These are phyloP conservation scores for Nicotiana knightiana DNA, from an alignment of 257 asterid species.

Conservation along the genomic window DNA sequence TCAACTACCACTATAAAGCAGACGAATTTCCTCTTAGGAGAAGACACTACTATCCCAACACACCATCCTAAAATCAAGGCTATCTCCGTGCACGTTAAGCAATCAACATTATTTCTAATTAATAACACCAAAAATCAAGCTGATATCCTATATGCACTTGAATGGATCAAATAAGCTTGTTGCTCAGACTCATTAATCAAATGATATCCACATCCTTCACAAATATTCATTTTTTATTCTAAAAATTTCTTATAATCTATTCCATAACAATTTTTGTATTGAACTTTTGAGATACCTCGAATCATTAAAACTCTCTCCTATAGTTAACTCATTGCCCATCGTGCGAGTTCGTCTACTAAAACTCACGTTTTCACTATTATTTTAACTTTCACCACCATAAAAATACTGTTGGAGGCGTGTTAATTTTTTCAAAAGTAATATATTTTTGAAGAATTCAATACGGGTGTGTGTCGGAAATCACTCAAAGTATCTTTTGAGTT, in stretches of 20 bases:
- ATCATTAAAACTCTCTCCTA: no score
- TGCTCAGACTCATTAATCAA: background rate
- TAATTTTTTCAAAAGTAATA: no score
- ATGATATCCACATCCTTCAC: background rate
- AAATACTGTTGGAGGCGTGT: no score
- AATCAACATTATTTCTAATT: background rate
- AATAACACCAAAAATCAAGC: background rate
- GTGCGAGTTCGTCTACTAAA: no score
- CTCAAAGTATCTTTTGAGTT: background rate
- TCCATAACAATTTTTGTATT: no score
- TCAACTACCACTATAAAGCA: background rate
- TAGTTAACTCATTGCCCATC: no score
- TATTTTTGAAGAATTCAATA: no score
- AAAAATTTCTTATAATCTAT: no score
- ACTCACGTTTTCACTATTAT: no score
- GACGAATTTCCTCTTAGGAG: background rate
- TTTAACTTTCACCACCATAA: no score
- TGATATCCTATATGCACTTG: background rate
- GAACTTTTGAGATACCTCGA: no score
- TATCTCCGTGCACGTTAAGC: slow-evolving; percentile 2
- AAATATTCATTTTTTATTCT: background rate
- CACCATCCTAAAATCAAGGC: background rate
- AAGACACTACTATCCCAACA: background rate
- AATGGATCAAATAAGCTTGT: background rate
- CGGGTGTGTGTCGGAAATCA: no score